These are phyloP conservation scores for Sesbania bispinosa DNA, from an alignment of 306 rosid species.

Conservation along the genomic window DNA sequence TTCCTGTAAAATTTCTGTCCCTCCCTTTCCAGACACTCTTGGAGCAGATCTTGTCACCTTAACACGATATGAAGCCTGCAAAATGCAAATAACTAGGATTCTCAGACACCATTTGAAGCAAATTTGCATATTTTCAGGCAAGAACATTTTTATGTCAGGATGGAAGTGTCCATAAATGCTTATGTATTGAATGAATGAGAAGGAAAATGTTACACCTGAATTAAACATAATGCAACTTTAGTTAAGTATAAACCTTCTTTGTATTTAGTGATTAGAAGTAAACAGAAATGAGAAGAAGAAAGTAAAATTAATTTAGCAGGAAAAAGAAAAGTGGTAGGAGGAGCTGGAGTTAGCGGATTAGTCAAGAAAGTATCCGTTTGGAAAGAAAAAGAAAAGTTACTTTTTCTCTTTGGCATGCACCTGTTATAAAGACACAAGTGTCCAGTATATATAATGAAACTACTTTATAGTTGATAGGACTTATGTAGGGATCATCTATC, in stretches of 20 bases:
- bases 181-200: background rate
- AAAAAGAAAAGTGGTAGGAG: too few relatives aligned
- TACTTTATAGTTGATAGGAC: background rate
- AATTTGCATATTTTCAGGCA: background rate
- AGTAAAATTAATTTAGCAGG: too few relatives aligned
- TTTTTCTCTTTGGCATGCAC: background rate
- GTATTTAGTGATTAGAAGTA: too few relatives aligned
- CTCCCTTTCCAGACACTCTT: constrained; percentile 24
- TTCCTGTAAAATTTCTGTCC: constrained; percentile 33
- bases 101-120: constrained; percentile 12
- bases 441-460: background rate
- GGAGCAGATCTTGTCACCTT: constrained; percentile 59
- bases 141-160: background rate
- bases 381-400: too few relatives aligned
- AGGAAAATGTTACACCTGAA: background rate
- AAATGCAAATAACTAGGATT: constrained; percentile 39
- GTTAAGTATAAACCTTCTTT: too few relatives aligned
- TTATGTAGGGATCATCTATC: background rate
- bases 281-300: too few relatives aligned
- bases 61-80: constrained; percentile 78
- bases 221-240: too few relatives aligned
- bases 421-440: background rate
- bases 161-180: background rate
- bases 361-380: too few relatives aligned
- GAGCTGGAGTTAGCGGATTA: too few relatives aligned